Percentiles rank a stretch among this genome's conserved stretches.
These are phyloP conservation scores for Tuber borchii DNA, from an alignment of 495 filamentous ascomycete species.

Conservation along the genomic window DNA sequence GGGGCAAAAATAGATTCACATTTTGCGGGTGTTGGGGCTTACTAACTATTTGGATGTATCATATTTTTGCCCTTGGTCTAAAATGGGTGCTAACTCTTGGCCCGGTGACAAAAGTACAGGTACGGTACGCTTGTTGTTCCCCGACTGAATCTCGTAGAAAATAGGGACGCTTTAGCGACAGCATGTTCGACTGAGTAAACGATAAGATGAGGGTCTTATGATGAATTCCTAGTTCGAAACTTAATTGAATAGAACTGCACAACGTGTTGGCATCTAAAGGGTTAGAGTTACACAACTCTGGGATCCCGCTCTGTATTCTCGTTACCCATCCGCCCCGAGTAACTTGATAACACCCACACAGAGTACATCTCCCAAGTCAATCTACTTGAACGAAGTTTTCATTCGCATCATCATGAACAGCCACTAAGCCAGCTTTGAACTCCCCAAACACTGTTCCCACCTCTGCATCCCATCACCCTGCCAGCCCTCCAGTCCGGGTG, in stretches of 20 bases:
- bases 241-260: neutral
- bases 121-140: neutral
- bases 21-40: too few relatives aligned
- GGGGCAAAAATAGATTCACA: too few relatives aligned
- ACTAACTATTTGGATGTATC: too few relatives aligned
- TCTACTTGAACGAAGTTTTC: conserved; percentile 43
- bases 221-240: neutral
- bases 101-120: neutral
- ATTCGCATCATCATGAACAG: conserved; percentile 45
- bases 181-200: neutral
- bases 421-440: conserved; percentile 41
- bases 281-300: neutral
- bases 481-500: conserved; percentile 37
- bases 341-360: conserved; percentile 9
- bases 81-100: neutral
- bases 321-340: conserved; percentile 2
- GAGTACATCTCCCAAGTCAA: conserved; percentile 40
- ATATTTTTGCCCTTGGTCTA: too few relatives aligned
- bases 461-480: conserved; percentile 42
- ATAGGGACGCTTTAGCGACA: neutral
- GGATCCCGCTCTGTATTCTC: conserved; percentile 14
- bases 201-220: neutral
- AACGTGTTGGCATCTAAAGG: neutral
- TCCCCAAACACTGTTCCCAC: conserved; percentile 40
- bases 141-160: neutral